phyloP scores from a whole-genome alignment of 73 alveolate genomes.

The Paramecium primaurelia region DNA sequence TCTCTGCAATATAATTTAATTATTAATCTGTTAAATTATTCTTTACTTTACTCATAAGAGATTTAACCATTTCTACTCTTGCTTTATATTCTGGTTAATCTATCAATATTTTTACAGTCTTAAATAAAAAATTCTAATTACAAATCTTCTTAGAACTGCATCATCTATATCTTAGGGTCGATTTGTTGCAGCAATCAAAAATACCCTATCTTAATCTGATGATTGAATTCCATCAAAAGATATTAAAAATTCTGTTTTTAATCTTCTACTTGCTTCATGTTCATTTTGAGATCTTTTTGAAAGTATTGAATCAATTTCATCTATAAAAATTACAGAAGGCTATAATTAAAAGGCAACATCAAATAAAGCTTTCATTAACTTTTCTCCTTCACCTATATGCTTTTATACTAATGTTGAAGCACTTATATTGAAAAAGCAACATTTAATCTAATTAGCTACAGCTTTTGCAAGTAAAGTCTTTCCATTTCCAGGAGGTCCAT shows the following conservation, averaged over 20 bases:
- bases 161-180: conserved; percentile 60
- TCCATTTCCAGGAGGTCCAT: conserved; percentile 99
- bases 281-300: conserved; percentile 93
- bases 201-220: conserved; percentile 81
- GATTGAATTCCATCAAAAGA: conserved; percentile 93
- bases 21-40: background rate
- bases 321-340: conserved; percentile 96
- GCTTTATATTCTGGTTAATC: conserved; percentile 47
- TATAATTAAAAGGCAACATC: conserved; percentile 92
- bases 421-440: conserved; percentile 89
- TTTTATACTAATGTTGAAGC: conserved; percentile 90
- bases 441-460: conserved; percentile 78
- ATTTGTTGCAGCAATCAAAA: conserved; percentile 71
- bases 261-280: conserved; percentile 94
- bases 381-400: conserved; percentile 99
- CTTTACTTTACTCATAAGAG: background rate
- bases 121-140: background rate
- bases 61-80: conserved; percentile 6
- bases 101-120: conserved; percentile 47
- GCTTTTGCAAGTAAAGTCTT: conserved; percentile 98
- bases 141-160: conserved; percentile 62
- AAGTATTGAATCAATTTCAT: conserved; percentile 97
- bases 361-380: conserved; percentile 87
- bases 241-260: conserved; percentile 97
- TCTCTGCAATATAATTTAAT: background rate